phyloP scores from a whole-genome alignment of 345 rosid species.

The Rhodamnia rubescens region DNA sequence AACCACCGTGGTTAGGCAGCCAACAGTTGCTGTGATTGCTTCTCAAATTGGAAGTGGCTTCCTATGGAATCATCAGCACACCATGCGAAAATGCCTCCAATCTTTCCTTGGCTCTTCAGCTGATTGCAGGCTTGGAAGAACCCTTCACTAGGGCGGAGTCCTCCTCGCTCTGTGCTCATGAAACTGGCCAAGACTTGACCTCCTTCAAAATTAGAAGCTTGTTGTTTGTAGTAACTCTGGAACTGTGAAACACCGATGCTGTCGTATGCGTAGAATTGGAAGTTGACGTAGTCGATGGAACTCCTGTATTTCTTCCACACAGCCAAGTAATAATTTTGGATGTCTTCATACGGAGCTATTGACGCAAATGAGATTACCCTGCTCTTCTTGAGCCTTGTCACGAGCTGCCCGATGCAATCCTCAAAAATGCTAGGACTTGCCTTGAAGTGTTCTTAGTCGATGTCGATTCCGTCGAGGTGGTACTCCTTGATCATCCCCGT shows the following conservation, averaged over 20 bases:
- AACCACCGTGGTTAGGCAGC: not conserved
- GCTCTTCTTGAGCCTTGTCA: constrained; percentile 15
- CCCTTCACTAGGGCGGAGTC: constrained; percentile 17
- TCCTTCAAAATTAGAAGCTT: constrained; percentile 15
- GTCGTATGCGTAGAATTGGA: constrained; percentile 34
- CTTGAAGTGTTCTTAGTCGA: constrained; percentile 29
- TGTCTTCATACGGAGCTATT: constrained; percentile 32
- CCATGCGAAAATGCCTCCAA: constrained; percentile 29
- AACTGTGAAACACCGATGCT: constrained; percentile 16
- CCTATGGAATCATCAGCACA: constrained; percentile 27
- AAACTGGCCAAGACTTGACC: constrained; percentile 18
- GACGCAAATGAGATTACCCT: constrained; percentile 22
- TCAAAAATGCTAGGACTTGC: constrained; percentile 21
- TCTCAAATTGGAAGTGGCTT: constrained; percentile 16
- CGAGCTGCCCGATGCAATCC: constrained; percentile 25
- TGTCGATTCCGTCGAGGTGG: constrained; percentile 26
- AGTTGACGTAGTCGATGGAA: constrained; percentile 29
- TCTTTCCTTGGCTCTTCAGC: constrained; percentile 12
- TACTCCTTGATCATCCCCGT: constrained; percentile 17
- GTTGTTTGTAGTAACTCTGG: constrained; percentile 14
- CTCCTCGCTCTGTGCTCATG: constrained; percentile 12
- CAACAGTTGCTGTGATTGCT: constrained; percentile 18
- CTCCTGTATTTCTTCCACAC: constrained; percentile 31
- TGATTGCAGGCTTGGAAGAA: constrained; percentile 23
- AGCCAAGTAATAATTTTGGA: constrained; percentile 28